phyloP scores from a whole-genome alignment of 805 yeast species.

The Wickerhamiella lipophila region DNA sequence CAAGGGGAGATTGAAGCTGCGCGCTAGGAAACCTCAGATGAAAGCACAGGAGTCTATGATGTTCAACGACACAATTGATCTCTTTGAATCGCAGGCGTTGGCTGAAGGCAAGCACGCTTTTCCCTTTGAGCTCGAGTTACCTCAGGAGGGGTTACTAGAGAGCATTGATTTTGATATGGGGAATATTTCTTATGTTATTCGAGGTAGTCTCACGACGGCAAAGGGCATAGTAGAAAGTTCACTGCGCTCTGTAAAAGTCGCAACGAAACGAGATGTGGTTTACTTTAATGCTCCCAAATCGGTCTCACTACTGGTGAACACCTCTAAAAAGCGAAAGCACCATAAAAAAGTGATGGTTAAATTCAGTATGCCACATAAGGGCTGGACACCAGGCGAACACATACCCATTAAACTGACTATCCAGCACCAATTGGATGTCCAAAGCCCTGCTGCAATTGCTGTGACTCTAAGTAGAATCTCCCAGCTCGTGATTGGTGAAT shows the following conservation, averaged over 20 bases:
- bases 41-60: background rate
- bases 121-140: constrained; percentile 75
- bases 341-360: constrained; percentile 23
- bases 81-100: constrained; percentile 14
- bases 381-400: constrained; percentile 66
- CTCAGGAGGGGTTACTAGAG: constrained; percentile 56
- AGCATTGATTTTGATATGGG: constrained; percentile 78
- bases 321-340: constrained; percentile 30
- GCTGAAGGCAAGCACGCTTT: constrained; percentile 66
- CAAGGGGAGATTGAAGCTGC: constrained; percentile 22
- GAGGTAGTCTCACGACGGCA: constrained; percentile 31
- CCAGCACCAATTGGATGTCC: constrained; percentile 57
- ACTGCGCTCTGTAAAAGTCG: constrained; percentile 26
- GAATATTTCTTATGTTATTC: constrained; percentile 53
- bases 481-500: constrained; percentile 18
- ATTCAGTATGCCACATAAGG: constrained; percentile 45
- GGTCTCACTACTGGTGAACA: constrained; percentile 47
- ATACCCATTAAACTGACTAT: constrained; percentile 59
- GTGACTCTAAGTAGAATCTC: constrained; percentile 72
- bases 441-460: constrained; percentile 60
- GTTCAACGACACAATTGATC: constrained; percentile 16
- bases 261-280: constrained; percentile 66
- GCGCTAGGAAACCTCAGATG: background rate
- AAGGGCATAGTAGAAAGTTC: background rate
- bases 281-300: constrained; percentile 53